phyloP scores from a whole-genome alignment of 1,139 yeast species.

The Yamadazyma spencermartinsiae region DNA sequence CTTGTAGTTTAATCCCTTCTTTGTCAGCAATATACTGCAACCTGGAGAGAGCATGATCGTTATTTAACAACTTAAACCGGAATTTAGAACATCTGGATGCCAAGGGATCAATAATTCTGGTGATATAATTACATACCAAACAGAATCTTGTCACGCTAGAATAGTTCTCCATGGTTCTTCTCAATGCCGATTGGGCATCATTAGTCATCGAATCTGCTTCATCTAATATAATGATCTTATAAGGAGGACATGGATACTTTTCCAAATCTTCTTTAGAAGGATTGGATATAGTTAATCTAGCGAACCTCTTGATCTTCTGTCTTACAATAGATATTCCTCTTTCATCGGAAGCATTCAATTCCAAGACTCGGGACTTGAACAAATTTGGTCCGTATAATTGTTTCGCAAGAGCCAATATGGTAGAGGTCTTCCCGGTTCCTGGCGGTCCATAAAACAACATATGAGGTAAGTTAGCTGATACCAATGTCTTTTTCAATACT shows the following conservation, averaged over 20 bases:
- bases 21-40: slow-evolving; percentile 58
- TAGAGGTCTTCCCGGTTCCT: slow-evolving; percentile 95
- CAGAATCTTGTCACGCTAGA: slow-evolving; percentile 91
- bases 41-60: slow-evolving; percentile 66
- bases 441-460: slow-evolving; percentile 98
- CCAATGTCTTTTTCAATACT: slow-evolving; percentile 77
- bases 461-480: slow-evolving; percentile 86
- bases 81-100: slow-evolving; percentile 97
- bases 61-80: slow-evolving; percentile 78
- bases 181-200: slow-evolving; percentile 92
- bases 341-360: slow-evolving; percentile 92
- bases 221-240: slow-evolving; percentile 80
- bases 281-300: slow-evolving; percentile 81
- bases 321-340: slow-evolving; percentile 94
- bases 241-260: slow-evolving; percentile 92
- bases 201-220: slow-evolving; percentile 99
- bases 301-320: slow-evolving; percentile 89
- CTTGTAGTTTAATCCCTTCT: slow-evolving; percentile 49
- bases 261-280: slow-evolving; percentile 67
- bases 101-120: slow-evolving; percentile 92
- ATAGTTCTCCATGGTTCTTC: slow-evolving; percentile 96
- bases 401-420: slow-evolving; percentile 83
- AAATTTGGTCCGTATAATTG: slow-evolving; percentile 75
- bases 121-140: slow-evolving; percentile 90
- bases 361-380: slow-evolving; percentile 76